phyloP scores from a whole-genome alignment of 2,329 filamentous ascomycete genomes.

The Colletotrichum falcatum region DNA sequence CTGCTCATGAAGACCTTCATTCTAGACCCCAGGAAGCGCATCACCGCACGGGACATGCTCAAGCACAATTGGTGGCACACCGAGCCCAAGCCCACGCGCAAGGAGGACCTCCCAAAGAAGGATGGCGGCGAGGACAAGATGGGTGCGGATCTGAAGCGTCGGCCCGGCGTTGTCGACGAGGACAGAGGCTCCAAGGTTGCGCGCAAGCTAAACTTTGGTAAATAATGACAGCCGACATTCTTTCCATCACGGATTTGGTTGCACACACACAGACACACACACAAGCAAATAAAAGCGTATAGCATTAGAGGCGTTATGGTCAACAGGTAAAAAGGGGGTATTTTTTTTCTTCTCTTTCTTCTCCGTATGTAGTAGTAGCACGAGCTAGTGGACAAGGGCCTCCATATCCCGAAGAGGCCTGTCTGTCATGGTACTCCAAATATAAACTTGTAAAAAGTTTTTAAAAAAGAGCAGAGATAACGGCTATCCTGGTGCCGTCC shows the following conservation, averaged over 20 bases:
- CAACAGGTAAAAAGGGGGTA: conserved; percentile 23
- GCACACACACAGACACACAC: not conserved
- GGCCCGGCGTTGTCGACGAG: conserved; percentile 78
- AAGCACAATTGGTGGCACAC: conserved; percentile 88
- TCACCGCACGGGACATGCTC: conserved; percentile 81
- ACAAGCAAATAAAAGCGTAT: conserved; percentile 5
- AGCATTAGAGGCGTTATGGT: conserved; percentile 38
- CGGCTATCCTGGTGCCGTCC: not conserved
- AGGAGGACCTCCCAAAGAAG: conserved; percentile 84
- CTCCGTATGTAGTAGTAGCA: not conserved
- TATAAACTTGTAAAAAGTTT: not conserved
- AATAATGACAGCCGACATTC: conserved; percentile 42
- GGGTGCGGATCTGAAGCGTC: conserved; percentile 84
- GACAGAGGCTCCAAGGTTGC: conserved; percentile 80
- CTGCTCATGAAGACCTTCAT: conserved; percentile 86
- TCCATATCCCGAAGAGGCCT: not conserved
- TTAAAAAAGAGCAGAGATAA: not conserved
- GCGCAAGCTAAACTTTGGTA: conserved; percentile 83
- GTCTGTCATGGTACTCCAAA: conserved; percentile 17
- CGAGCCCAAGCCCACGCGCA: conserved; percentile 84
- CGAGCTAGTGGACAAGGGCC: conserved; percentile 11
- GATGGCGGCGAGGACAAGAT: conserved; percentile 79
- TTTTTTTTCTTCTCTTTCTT: conserved; percentile 26
- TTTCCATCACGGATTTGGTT: not conserved
- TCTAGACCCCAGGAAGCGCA: conserved; percentile 87